Evolutionary conservation across 257 asterid genomes (phyloP).

Genomic region (Solanum clarkiae): DNA sequence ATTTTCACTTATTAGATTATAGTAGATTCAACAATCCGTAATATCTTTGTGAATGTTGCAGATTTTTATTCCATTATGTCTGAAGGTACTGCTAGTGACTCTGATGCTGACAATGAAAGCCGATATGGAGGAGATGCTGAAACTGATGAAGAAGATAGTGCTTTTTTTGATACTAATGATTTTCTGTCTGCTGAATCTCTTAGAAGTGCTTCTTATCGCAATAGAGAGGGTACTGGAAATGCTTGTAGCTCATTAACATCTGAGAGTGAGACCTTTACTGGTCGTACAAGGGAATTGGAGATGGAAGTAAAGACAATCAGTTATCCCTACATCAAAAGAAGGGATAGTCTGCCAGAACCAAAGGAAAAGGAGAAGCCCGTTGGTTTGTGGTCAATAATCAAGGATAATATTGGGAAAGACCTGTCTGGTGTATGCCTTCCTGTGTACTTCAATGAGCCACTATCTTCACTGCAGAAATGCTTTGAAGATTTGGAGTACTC

Average conservation of each 20-base stretch:
- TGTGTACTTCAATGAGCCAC: slow-evolving; percentile 96
- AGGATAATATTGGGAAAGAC: slow-evolving; percentile 98
- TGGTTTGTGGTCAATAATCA: slow-evolving; percentile 94
- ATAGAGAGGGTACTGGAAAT: slow-evolving; percentile 61
- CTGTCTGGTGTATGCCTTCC: slow-evolving; percentile 99
- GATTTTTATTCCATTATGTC: slow-evolving; percentile 97
- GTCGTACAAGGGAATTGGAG: slow-evolving; percentile 36
- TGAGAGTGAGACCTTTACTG: slow-evolving; percentile 55
- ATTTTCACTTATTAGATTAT: background rate
- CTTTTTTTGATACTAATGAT: slow-evolving; percentile 84
- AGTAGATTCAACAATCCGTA: background rate
- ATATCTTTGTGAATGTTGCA: slow-evolving; percentile 12
- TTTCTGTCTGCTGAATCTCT: slow-evolving; percentile 74
- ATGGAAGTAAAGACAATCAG: slow-evolving; percentile 42
- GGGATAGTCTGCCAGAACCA: slow-evolving; percentile 85
- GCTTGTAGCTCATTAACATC: slow-evolving; percentile 37
- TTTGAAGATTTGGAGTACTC: slow-evolving; percentile 98
- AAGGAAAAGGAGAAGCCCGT: slow-evolving; percentile 95
- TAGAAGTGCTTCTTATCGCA: slow-evolving; percentile 81
- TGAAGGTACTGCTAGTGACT: slow-evolving; percentile 89
- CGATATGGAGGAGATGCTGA: slow-evolving; percentile 72
- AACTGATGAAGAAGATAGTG: slow-evolving; percentile 84
- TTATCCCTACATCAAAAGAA: slow-evolving; percentile 66
- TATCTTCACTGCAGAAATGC: slow-evolving; percentile 94
- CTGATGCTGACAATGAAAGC: slow-evolving; percentile 87